Evolutionary conservation across 2,329 filamentous ascomycete species (phyloP), one percentile per base, ranked within the genome.

Genomic region (Lasiodiplodia theobromae): DNA sequence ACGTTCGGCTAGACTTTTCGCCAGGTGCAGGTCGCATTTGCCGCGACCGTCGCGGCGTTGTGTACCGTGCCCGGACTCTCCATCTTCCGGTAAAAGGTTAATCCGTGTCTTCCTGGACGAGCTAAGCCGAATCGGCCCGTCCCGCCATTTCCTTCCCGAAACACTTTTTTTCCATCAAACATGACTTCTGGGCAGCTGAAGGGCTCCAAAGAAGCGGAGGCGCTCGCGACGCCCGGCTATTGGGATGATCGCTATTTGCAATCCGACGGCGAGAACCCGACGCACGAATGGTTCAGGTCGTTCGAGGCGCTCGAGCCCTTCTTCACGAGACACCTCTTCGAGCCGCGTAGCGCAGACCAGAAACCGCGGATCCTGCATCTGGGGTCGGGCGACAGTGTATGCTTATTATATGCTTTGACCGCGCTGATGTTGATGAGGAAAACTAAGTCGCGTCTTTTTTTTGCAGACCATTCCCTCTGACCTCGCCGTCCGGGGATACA

Each of bases 311-410:
- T 89, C 1, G 77, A 83, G 69, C 77, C 80, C 0, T 88, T 87
- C 70, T 81, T 88, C 52, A 70, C 76, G 28, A 74, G 72, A 16
- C 77, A 82, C 70, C 76, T 88, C 21, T 84, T 86, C 66, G 44
- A n/a, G 7, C 69, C 73, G 0, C 72, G 73, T 18, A 70, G 69
- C 11, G 70, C 80, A 0, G 71, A 76, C 0, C 73, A 76, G n/a
- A 72, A 77, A 18, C 83, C 83, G 0, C 69, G 75, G 12, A 82
- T 89, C n/a, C 72, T 89, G 16, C 86, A 89, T 74, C 77, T 89
- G 4, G 87, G 86, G 0, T 87, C 82, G 10, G 87, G 87, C 8
- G 86, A 88, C 71, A 88, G 86, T 74, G 86, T 87, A 74, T 23
- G 80, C 78, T 21, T 8, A 16, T 37, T 37, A n/a, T 51, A n/a